Conservation (phyloP, 768 basidiomycete genomes). For the Tylopilus subfusipes region DNA sequence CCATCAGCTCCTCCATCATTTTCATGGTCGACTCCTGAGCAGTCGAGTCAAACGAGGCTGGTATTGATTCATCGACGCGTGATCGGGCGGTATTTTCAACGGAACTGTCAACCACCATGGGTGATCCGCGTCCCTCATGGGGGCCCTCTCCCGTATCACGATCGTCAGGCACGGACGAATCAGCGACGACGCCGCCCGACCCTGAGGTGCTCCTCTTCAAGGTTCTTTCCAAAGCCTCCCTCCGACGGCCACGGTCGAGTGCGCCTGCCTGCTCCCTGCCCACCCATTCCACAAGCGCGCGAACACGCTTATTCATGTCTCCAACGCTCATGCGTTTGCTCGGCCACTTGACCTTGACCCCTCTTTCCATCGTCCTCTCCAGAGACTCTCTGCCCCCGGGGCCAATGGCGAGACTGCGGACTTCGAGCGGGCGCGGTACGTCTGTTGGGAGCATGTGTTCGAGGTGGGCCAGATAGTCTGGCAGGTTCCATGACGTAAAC, state of each 20-base stretch:
- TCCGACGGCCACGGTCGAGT: slow-evolving; percentile 63
- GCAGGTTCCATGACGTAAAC: slow-evolving; percentile 85
- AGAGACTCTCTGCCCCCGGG: slow-evolving; percentile 47
- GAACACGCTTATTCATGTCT: slow-evolving; percentile 95
- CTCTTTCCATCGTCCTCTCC: slow-evolving; percentile 67
- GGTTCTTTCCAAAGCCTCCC: slow-evolving; percentile 61
- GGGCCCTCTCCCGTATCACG: slow-evolving; percentile 11
- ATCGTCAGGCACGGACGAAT: slow-evolving; percentile 13
- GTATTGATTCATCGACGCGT: slow-evolving; percentile 9
- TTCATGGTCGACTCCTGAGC: slow-evolving; percentile 54
- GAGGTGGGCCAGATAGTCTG: slow-evolving; percentile 89
- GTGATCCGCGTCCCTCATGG: slow-evolving; percentile 18
- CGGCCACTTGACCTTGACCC: slow-evolving; percentile 90
- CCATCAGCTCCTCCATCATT: slow-evolving; percentile 89
- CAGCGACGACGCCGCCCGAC: slow-evolving; percentile 5
- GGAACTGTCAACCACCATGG: slow-evolving; percentile 35
- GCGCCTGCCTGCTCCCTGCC: slow-evolving; percentile 80
- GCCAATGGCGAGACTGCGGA: slow-evolving; percentile 49
- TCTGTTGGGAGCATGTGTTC: slow-evolving; percentile 78
- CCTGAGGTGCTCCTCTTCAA: slow-evolving; percentile 29
- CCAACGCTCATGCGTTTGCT: slow-evolving; percentile 92
- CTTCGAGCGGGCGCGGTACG: slow-evolving; percentile 68
- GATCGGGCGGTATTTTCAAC: slow-evolving; percentile 13
- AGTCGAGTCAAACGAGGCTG: slow-evolving; percentile 3
- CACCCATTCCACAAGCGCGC: slow-evolving; percentile 91